Evolutionary conservation across 2,329 filamentous ascomycete species (phyloP), one percentile per base, ranked within the genome.

Genomic region (Fusarium cyanostomum): DNA sequence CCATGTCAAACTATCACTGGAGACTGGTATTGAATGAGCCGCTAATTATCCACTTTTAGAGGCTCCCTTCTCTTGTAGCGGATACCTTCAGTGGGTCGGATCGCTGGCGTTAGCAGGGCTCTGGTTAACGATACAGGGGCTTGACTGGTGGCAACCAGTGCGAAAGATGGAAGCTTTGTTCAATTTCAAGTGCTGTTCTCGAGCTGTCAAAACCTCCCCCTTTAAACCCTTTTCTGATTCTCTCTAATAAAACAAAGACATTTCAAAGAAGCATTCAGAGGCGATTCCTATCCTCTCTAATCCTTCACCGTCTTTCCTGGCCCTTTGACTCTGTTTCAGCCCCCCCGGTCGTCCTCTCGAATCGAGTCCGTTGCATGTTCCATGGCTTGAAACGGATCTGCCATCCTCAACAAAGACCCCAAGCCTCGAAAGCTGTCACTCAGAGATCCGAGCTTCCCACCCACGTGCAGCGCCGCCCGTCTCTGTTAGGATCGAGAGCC

Each of bases 31-130:
- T 54, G 58, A 53, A 58, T n/a, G 51, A 56, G 33, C 59, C 42
- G 54, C 61, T 64, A 60, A 64, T 64, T 64, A 35, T 48, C 48
- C 62, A 66, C 59, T 63, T 65, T 65, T 65, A 55, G 62, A 65
- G 39, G 53, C 38, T 21, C 46, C 15, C 24, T 41, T 48, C 54
- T 59, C 63, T 54, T 66, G 62, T 37, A 45, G 56, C 62, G 62
- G 62, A 62, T 35, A 42, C 61, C 28, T 64, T 27, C 54, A 53
- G 63, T 66, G 63, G 63, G 59, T 54, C 63, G 39, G 63, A 66
- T 66, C 63, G 63, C 53, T 66, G 53, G 38, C 34, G 13, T 45
- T 43, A 35, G 58, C 62, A 63, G 53, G 62, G 58, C 21, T 7
- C 43, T 9, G 16, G 31, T 43, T 61, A 30, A 48, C 59, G 33